Evolutionary conservation across 306 rosid genomes (phyloP).

Genomic region (Betula pendula): DNA sequence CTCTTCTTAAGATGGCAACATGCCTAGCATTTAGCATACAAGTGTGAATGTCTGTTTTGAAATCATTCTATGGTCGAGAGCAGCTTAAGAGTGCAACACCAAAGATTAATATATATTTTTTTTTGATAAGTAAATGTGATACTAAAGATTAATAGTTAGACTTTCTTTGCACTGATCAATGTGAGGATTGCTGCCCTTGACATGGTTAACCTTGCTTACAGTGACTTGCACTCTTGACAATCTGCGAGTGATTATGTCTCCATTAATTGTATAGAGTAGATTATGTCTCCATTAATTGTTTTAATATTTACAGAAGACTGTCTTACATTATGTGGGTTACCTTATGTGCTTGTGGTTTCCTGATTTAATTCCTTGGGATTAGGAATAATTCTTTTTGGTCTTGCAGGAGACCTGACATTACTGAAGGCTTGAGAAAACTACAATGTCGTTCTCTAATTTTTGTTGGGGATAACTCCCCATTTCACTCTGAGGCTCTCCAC

Average conservation of each 20-base stretch:
- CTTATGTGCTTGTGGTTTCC: neutral
- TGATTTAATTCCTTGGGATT: neutral
- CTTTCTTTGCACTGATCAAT: neutral
- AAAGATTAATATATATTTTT: too few relatives aligned
- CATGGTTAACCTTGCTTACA: too few relatives aligned
- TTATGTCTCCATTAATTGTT: too few relatives aligned
- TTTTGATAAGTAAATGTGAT: too few relatives aligned
- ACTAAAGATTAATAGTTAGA: neutral
- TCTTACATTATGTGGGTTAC: neutral
- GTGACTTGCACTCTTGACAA: neutral
- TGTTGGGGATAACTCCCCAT: constrained; percentile 89
- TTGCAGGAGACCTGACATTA: constrained; percentile 77
- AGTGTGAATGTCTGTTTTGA: constrained; percentile 1
- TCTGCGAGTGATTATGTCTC: constrained; percentile 15
- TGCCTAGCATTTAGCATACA: neutral
- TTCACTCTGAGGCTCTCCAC: constrained; percentile 76
- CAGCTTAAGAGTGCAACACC: neutral
- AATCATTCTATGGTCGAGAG: neutral
- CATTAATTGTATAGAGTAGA: constrained; percentile 1
- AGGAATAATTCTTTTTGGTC: neutral
- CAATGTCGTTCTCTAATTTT: constrained; percentile 88
- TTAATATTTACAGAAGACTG: neutral
- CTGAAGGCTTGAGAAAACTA: constrained; percentile 71
- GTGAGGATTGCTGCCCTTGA: constrained; percentile 3
- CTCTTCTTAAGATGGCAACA: constrained; percentile 3